These are phyloP conservation scores for Ambrosia artemisiifolia DNA, from an alignment of 129 eudicot genomes.

Conservation along the genomic window DNA sequence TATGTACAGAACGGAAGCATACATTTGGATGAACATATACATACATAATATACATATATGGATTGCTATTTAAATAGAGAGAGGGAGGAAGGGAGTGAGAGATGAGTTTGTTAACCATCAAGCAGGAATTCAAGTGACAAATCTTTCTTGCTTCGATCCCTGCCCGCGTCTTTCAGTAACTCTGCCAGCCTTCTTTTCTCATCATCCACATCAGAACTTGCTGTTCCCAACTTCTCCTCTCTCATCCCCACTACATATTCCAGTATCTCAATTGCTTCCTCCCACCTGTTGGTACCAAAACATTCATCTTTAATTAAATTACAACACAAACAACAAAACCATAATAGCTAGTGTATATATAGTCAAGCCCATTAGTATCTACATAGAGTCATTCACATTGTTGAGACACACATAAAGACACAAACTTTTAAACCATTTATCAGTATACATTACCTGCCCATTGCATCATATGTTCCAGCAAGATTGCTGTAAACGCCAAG, in stretches of 20 bases:
- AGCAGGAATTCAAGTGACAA: slow-evolving; percentile 70
- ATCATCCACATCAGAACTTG: slow-evolving; percentile 73
- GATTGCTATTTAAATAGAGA: slow-evolving; percentile 19
- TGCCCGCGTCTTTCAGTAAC: slow-evolving; percentile 65
- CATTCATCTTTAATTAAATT: not conserved
- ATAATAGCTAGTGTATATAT: too few relatives aligned
- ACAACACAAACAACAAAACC: not conserved
- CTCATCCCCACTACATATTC: slow-evolving; percentile 69
- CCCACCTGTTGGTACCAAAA: slow-evolving; percentile 38
- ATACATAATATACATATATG: slow-evolving; percentile 6
- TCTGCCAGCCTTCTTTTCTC: slow-evolving; percentile 61
- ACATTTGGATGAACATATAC: slow-evolving; percentile 8
- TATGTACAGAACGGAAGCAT: slow-evolving; percentile 27
- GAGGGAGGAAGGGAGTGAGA: slow-evolving; percentile 16
- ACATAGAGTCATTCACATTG: not conserved
- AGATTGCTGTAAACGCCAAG: slow-evolving; percentile 88
- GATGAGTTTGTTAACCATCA: slow-evolving; percentile 24
- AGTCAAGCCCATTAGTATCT: not conserved
- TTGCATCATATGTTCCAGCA: slow-evolving; percentile 95
- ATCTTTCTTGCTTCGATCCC: slow-evolving; percentile 51
- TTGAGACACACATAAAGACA: not conserved
- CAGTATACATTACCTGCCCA: slow-evolving; percentile 60
- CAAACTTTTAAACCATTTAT: not conserved
- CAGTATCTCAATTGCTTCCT: slow-evolving; percentile 74
- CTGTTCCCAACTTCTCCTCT: slow-evolving; percentile 93